Base-by-base conservation (phyloP, 208 protist species). In the Trypanosoma caninum region DNA sequence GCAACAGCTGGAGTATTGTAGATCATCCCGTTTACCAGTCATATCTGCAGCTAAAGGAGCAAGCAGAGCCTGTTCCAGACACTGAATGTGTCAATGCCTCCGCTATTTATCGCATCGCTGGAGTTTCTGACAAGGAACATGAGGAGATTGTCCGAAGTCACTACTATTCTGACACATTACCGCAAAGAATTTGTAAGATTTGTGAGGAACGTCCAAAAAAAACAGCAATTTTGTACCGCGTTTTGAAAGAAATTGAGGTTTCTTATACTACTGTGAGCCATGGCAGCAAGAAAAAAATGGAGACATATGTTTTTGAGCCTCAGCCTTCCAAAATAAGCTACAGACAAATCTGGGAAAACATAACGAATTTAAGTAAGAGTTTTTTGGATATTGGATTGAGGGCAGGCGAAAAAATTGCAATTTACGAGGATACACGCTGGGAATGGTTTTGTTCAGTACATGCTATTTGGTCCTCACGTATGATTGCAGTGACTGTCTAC, bases 361-460 rank as follows among this genome's bases (percentile, higher is more conserved):
- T 92, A 20, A 25, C 85, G 31, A 48, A 34, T 58, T 79, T 92
- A 25, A 77, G 76, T 9, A 57, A 62, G 20, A 82, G 85, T 3
- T 72, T 92, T 10, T 0, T 0, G 16, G 79, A 80, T 47, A 78
- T 92, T 65, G 85, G 85, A 31, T 10, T 92, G 0, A 10, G 76
- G 59, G 61, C 67, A 41, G 76, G 81, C 37, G n/a, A 70, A 40
- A 53, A 37, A 11, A 40, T 93, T 27, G 74, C 78, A 52, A 78
- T 93, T 25, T 93, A 80, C 60, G 82, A 89, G 44, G 83, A 93
- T n/a, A 93, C 87, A 10, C 87, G 87, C 51, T 93, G 81, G 81
- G 61, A 93, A 72, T 93, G 87, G 87, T 64, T 89, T 35, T 78
- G 41, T 44, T 78, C 83, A 6, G 42, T 89, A 31, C 82, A 89